A percentile compares a stretch with the other conserved stretches of the same genome.
Conservation (phyloP, 768 basidiomycete genomes). For the Psilocybe subaeruginosa region DNA sequence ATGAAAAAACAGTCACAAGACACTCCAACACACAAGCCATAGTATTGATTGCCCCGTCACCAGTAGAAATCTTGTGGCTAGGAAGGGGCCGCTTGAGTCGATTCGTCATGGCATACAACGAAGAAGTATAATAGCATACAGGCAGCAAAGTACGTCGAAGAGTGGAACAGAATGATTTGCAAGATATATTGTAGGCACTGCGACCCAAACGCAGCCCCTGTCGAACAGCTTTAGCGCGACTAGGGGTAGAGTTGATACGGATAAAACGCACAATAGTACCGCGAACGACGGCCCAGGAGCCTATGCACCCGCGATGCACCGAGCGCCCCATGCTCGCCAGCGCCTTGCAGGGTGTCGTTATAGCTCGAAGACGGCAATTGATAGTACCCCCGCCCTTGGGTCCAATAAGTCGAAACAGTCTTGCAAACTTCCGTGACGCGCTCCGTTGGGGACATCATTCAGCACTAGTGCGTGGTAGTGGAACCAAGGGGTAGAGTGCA, state of each 20-base stretch:
- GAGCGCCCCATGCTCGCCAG: not conserved
- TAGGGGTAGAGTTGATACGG: not conserved
- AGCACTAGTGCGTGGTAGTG: too few relatives aligned
- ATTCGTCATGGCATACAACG: not conserved
- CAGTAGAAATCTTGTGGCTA: not conserved
- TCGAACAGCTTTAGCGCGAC: not conserved
- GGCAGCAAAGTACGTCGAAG: not conserved
- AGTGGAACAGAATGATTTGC: not conserved
- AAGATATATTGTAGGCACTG: not conserved
- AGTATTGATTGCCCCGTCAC: not conserved
- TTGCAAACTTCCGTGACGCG: not conserved
- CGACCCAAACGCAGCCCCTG: not conserved
- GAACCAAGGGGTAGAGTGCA: not conserved
- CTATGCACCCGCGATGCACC: not conserved
- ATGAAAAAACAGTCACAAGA: not conserved
- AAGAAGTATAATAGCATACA: not conserved
- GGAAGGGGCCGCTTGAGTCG: not conserved
- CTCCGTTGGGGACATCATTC: not conserved
- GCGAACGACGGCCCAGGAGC: not conserved
- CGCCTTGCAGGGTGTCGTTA: not conserved
- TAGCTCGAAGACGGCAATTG: not conserved
- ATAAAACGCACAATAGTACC: slow-evolving; percentile 1
- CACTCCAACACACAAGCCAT: slow-evolving; percentile 1
- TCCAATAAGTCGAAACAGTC: not conserved
- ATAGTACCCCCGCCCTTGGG: not conserved